Base-by-base conservation (phyloP, 371 early-diverging fungal species). In the Lichtheimia hyalospora region DNA sequence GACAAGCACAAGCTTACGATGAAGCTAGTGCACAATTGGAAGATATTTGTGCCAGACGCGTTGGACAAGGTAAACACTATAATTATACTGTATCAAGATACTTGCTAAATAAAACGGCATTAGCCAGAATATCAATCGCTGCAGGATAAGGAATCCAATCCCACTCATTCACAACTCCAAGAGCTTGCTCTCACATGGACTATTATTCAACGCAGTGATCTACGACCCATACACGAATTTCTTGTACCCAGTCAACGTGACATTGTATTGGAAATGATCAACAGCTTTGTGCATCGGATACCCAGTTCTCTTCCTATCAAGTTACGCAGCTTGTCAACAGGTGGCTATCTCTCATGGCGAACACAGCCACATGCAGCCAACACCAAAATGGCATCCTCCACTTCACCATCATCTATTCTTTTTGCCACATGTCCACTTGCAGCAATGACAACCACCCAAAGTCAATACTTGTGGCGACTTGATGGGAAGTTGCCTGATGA, bases 201-300 rank as follows among this genome's bases (percentile, higher is more conserved):
- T 10, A 71, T 71, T 39, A 71, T 71, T 40, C 67, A 71, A 43
- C 62, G 71, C 3, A 63, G 64, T 41, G 71, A 71, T 49, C 43
- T 71, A 1, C 54, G 62, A n/a, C 79, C 79, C 20, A 57, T 79
- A 8, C 69, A 79, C 48, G 72, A 72, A 41, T 79, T 75, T 24
- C 57, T 79, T 13, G 42, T 39, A 3, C 58, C 64, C n/a, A 15
- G 49, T 5, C 49, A 49, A 15, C 52, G 66, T n/a, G 54, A 61
- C 20, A 49, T 57, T 18, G 69, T 74, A 18, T 43, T 57, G 2
- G 20, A 46, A 7, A 54, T 76, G 14, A 76, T 79, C n/a, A 40
- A 65, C 34, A 12, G 52, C 5, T 63, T 54, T 24, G 67, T 72
- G n/a, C 56, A 62, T 28, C 67, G 65, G 5, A 66, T 79, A 3